These are phyloP conservation scores for Lasiodiplodia sp. DNA, from an alignment of 2,329 filamentous ascomycete genomes.

Conservation along the genomic window DNA sequence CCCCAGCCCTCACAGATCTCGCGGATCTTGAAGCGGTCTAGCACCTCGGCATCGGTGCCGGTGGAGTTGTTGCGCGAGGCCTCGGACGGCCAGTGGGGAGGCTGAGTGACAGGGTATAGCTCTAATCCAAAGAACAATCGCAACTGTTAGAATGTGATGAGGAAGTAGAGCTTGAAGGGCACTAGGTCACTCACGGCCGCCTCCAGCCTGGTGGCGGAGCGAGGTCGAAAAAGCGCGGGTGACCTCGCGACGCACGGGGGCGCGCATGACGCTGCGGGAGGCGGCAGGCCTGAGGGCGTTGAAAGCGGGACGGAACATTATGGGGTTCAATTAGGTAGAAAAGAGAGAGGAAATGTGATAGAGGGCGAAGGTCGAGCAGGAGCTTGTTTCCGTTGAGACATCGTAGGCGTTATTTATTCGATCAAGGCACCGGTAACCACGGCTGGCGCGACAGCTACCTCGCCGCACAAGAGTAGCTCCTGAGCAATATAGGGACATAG, in stretches of 20 bases:
- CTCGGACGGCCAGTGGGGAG: constrained; percentile 20
- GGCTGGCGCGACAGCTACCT: not conserved
- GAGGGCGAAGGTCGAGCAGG: not conserved
- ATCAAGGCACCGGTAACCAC: not conserved
- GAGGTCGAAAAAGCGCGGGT: constrained; percentile 19
- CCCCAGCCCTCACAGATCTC: constrained; percentile 64
- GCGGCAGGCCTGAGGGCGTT: constrained; percentile 5
- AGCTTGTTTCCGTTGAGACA: not conserved
- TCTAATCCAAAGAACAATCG: not conserved
- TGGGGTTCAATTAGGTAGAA: not conserved
- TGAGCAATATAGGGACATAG: constrained; percentile 9
- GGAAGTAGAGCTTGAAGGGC: not conserved
- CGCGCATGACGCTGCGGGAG: not conserved
- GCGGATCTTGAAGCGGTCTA: constrained; percentile 56
- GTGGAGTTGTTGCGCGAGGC: constrained; percentile 50
- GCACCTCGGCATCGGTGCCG: constrained; percentile 50
- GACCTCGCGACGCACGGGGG: constrained; percentile 8
- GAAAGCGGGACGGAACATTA: constrained; percentile 14
- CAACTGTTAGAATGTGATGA: not conserved
- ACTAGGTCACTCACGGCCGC: not conserved
- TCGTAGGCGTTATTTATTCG: not conserved
- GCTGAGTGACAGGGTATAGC: constrained; percentile 19
- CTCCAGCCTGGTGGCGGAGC: constrained; percentile 16
- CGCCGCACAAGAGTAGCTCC: not conserved
- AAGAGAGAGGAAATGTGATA: not conserved